These are phyloP conservation scores for Ceratobasidium sp. DNA, from an alignment of 1,284 basidiomycete species.

Conservation along the genomic window DNA sequence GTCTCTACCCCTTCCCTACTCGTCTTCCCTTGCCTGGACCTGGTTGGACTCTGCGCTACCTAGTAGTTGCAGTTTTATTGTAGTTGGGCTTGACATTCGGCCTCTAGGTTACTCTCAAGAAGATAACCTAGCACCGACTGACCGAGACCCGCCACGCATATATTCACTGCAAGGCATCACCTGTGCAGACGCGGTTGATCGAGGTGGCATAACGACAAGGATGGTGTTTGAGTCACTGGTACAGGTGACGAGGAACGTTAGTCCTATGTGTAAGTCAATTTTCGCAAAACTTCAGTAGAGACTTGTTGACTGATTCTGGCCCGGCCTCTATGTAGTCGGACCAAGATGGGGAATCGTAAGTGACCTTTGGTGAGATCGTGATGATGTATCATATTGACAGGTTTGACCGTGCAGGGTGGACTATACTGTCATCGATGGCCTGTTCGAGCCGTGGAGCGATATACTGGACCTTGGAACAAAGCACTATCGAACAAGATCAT, in stretches of 20 bases:
- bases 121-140: neutral
- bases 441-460: conserved; percentile 41
- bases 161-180: conserved; percentile 32
- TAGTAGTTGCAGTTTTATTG: too few relatives aligned
- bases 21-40: too few relatives aligned
- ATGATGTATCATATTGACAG: too few relatives aligned
- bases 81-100: too few relatives aligned
- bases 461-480: conserved; percentile 34
- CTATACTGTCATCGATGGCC: conserved; percentile 35
- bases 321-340: neutral
- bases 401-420: neutral
- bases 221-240: conserved; percentile 42
- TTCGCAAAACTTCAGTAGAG: neutral
- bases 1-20: too few relatives aligned
- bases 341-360: conserved; percentile 2
- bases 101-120: too few relatives aligned
- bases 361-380: neutral
- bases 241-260: neutral
- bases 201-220: conserved; percentile 32
- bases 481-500: conserved; percentile 40
- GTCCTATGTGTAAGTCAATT: conserved; percentile 29
- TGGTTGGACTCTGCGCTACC: too few relatives aligned
- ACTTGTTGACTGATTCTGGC: neutral
- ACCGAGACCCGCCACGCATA: neutral
- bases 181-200: conserved; percentile 45